Evolutionary conservation across 768 basidiomycete species (phyloP).

Genomic region (Pluteus cervinus): DNA sequence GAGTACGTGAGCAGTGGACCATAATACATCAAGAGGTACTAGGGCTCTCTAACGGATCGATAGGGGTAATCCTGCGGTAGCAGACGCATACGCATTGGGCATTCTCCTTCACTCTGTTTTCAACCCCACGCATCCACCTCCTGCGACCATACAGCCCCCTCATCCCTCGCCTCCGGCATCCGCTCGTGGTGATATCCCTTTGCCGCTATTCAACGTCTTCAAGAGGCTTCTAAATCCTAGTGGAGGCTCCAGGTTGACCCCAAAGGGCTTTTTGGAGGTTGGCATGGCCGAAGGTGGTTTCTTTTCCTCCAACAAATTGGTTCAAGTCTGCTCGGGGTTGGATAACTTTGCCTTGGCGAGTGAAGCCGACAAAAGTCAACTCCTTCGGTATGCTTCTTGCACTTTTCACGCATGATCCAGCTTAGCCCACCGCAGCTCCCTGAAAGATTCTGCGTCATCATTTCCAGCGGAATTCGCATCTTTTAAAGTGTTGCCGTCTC

Average conservation of each 20-base stretch:
- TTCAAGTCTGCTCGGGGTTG: slow-evolving; percentile 78
- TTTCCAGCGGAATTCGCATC: slow-evolving; percentile 85
- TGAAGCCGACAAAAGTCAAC: slow-evolving; percentile 70
- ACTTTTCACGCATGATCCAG: slow-evolving; percentile 4
- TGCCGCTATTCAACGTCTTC: slow-evolving; percentile 68
- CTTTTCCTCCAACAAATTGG: slow-evolving; percentile 75
- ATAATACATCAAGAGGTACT: too few relatives aligned
- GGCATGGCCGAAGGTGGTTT: slow-evolving; percentile 84
- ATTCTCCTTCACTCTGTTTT: slow-evolving; percentile 82
- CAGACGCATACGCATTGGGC: slow-evolving; percentile 87
- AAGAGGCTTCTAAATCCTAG: slow-evolving; percentile 90
- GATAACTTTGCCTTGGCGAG: slow-evolving; percentile 79
- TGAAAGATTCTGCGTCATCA: slow-evolving; percentile 73
- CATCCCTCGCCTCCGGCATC: slow-evolving; percentile 76
- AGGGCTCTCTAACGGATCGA: too few relatives aligned
- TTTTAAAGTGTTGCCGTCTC: slow-evolving; percentile 81
- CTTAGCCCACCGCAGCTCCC: slow-evolving; percentile 38
- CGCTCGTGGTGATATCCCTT: slow-evolving; percentile 73
- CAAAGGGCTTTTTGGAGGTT: slow-evolving; percentile 71
- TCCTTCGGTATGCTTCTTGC: slow-evolving; percentile 52
- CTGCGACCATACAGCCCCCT: slow-evolving; percentile 62
- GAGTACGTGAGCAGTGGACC: too few relatives aligned
- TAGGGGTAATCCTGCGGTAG: slow-evolving; percentile 52
- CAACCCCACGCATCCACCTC: slow-evolving; percentile 75
- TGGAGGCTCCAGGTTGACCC: slow-evolving; percentile 69